A percentile compares a stretch with the other conserved stretches of the same genome.
Evolutionary conservation across 2,329 filamentous ascomycete genomes (phyloP).

Genomic region (Bipolaris cookei): DNA sequence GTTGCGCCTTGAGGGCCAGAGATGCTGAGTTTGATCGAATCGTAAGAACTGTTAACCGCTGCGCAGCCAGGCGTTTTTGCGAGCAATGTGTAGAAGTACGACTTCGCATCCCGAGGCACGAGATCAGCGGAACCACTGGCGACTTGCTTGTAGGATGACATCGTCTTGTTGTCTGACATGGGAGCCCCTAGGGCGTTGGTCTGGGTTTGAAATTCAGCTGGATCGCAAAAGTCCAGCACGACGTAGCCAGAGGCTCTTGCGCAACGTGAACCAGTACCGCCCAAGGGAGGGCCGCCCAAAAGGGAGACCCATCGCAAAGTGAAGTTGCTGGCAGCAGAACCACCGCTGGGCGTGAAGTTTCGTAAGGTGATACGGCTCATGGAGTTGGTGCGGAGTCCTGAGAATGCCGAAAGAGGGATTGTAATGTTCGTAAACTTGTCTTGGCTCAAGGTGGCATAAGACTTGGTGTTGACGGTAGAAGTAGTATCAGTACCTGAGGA

Average conservation of each 20-base stretch:
- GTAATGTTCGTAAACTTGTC: constrained; percentile 13
- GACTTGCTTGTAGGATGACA: constrained; percentile 10
- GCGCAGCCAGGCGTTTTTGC: constrained; percentile 2
- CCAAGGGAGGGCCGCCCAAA: constrained; percentile 1
- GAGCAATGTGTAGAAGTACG: constrained; percentile 8
- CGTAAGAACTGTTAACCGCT: constrained; percentile 11
- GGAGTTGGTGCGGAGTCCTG: constrained; percentile 2
- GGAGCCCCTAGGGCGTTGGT: constrained; percentile 12
- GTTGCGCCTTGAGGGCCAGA: constrained; percentile 12
- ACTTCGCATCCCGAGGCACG: constrained; percentile 7
- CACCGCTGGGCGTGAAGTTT: constrained; percentile 11
- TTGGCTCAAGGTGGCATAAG: constrained; percentile 9
- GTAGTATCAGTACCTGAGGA: neutral
- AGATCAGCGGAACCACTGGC: constrained; percentile 8
- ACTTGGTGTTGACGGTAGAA: constrained; percentile 9
- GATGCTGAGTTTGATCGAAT: constrained; percentile 6
- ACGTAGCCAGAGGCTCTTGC: constrained; percentile 7
- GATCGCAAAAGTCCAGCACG: constrained; percentile 13
- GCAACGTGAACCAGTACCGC: constrained; percentile 4
- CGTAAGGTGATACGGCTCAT: constrained; percentile 13
- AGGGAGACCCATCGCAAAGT: constrained; percentile 12
- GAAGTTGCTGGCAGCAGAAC: constrained; percentile 11
- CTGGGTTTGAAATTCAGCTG: constrained; percentile 7
- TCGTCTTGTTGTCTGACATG: constrained; percentile 9
- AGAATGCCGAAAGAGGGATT: constrained; percentile 13